Base-by-base conservation (phyloP, 2,329 filamentous ascomycete genomes). In the Fusarium abutilonis region DNA sequence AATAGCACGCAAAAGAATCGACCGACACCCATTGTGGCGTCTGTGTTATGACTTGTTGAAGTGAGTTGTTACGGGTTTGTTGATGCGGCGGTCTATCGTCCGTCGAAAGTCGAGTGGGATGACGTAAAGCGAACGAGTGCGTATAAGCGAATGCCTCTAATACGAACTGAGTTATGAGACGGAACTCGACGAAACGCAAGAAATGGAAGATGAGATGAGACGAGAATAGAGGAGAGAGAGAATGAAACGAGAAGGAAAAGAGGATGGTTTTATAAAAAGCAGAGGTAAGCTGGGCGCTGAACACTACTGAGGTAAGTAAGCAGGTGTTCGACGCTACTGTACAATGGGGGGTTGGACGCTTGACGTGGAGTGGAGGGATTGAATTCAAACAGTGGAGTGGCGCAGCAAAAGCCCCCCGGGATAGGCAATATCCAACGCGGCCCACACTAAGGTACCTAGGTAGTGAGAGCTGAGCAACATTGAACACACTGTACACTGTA, bases 1-100 rank as follows among this genome's bases (percentile, higher is more conserved):
- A 93, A 81, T 78, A 91, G 86, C 78, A 98, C 95, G 79, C 93
- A 97, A 75, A 91, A 81, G 71, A 94, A 86, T 73, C 94, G 87
- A 68, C 92, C 93, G 73, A 85, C 82, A 79, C 89, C 77, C 82
- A 84, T 84, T 63, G 64, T 74, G 71, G 73, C 57, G 72, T 51
- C 52, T 36, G 50, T 59, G 55, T 44, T 19, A 19, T 40, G 39
- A 21, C 19, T 21, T 52, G 40, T 38, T 26, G 8, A 26, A 26
- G 28, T 29, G 39, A 41, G 45, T 14, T 10, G 10, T 35, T 46
- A 36, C 38, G 41, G 45, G 52, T 35, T 46, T 53, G 52, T 45
- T 42, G 40, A 54, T 63, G 43, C 19, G 34, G 35, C 28, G 49
- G 40, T 43, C 36, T 44, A 55, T 52, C 42, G 55, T 59, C 50